Evolutionary conservation across 371 early-diverging fungal genomes (phyloP).

Genomic region (Actinomucor elegans): DNA sequence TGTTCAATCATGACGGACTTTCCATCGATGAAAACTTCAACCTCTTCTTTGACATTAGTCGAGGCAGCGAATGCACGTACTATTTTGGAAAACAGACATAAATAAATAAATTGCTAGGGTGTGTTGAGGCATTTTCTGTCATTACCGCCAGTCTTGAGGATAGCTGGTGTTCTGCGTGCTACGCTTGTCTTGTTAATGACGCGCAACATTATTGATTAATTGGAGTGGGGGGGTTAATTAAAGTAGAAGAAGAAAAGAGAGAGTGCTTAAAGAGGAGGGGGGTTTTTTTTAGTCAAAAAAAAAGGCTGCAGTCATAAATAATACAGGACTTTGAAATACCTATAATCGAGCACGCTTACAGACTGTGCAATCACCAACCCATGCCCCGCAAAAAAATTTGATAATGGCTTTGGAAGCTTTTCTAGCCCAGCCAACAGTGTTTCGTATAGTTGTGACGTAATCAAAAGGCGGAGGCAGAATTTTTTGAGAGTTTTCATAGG

Average conservation of each 20-base stretch:
- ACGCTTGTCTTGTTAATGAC: constrained; percentile 49
- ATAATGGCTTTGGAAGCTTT: too few relatives aligned
- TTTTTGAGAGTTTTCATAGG: too few relatives aligned
- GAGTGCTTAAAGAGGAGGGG: constrained; percentile 5
- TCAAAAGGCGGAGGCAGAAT: too few relatives aligned
- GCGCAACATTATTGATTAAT: constrained; percentile 43
- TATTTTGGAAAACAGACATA: constrained; percentile 17
- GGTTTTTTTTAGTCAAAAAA: constrained; percentile 3
- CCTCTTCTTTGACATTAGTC: constrained; percentile 54
- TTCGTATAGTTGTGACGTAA: too few relatives aligned
- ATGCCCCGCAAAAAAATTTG: too few relatives aligned
- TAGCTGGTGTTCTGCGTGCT: constrained; percentile 45
- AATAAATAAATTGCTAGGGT: constrained; percentile 6
- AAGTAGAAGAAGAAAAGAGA: constrained; percentile 10
- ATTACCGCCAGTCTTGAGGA: constrained; percentile 44
- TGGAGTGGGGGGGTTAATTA: constrained; percentile 35
- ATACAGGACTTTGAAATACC: neutral
- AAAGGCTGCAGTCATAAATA: neutral
- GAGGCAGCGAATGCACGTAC: constrained; percentile 60
- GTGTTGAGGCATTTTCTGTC: neutral
- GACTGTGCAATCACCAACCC: too few relatives aligned
- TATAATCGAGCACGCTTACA: too few relatives aligned
- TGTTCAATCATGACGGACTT: constrained; percentile 88
- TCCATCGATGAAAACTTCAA: constrained; percentile 91
- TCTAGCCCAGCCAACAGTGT: too few relatives aligned